Base-by-base conservation (phyloP, 1,284 basidiomycete species). In the Ceratobasidium sp. region DNA sequence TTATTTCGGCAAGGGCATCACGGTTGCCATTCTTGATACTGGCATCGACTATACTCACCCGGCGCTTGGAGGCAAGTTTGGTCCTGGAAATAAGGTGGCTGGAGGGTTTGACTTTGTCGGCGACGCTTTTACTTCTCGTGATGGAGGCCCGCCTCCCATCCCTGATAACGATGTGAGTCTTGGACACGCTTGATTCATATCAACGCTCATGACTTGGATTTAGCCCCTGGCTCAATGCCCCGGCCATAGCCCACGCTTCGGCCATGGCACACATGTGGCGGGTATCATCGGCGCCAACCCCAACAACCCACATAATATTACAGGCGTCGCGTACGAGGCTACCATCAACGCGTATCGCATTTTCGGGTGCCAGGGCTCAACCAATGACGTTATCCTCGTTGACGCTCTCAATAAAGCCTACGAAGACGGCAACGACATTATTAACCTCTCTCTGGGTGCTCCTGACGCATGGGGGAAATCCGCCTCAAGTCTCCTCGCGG, bases 41-140 rank as follows among this genome's bases (percentile, higher is more conserved):
- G 85, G 85, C 10, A 83, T 87, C 66, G 85, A 87, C 79, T 87
- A 86, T 80, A 84, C 83, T 15, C 83, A 84, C 65, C 83, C 84
- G 7, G 83, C 83, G 8, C 84, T 88, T 61, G 87, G 84, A 4
- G 85, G 85, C 10, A 84, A 84, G 78, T 86, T 86, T 73, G 86
- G 85, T 15, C 33, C 79, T 0, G 84, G 83, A 17, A 85, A 83
- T 81, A 85, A 85, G 77, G 80, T 84, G 66, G 77, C 76, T 2
- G 80, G 80, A 39, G 83, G 83, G 0, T 80, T 80, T 68, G 89
- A 88, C 78, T 85, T 89, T 45, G 87, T 89, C 45, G 79, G 77
- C 17, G 79, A 81, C 42, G 23, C 33, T 23, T 53, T 33, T 11
- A 73, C 53, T 20, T 45, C 45, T 3, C 23, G 65, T 3, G 23